Evolutionary conservation across 768 basidiomycete species (phyloP).

Genomic region (Goffeauzyma gilvescens): DNA sequence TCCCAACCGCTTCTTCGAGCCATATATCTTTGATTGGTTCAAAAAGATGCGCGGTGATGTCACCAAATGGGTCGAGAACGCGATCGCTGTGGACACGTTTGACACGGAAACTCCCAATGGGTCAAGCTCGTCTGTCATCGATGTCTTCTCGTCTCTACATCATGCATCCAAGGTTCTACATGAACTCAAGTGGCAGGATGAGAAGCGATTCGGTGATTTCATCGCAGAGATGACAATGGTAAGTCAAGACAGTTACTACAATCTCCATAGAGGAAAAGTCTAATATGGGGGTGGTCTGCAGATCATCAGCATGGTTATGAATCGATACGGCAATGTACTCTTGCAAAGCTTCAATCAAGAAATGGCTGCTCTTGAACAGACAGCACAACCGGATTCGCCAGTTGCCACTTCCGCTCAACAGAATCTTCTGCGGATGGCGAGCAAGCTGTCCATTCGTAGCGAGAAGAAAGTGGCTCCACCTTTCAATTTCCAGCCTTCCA

Average conservation of each 20-base stretch:
- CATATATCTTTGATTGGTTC: slow-evolving; percentile 75
- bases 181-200: slow-evolving; percentile 80
- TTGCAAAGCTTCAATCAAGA: slow-evolving; percentile 59
- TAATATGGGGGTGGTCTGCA: slow-evolving; percentile 25
- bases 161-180: slow-evolving; percentile 75
- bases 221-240: slow-evolving; percentile 78
- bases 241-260: slow-evolving; percentile 14
- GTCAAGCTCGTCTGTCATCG: slow-evolving; percentile 91
- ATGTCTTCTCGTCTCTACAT: slow-evolving; percentile 81
- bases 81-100: slow-evolving; percentile 17
- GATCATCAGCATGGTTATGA: slow-evolving; percentile 79
- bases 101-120: slow-evolving; percentile 57
- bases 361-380: slow-evolving; percentile 11
- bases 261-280: slow-evolving; percentile 2
- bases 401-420: no score
- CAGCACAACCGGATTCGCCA: slow-evolving; percentile 22
- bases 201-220: slow-evolving; percentile 71
- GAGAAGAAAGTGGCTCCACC: slow-evolving; percentile 85
- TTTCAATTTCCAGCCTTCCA: slow-evolving; percentile 74
- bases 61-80: slow-evolving; percentile 79
- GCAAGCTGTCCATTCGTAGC: slow-evolving; percentile 23
- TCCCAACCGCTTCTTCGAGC: slow-evolving; percentile 50
- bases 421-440: no score
- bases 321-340: slow-evolving; percentile 72
- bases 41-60: slow-evolving; percentile 76